These are phyloP conservation scores for Cladorrhinum samala DNA, from an alignment of 495 filamentous ascomycete genomes.

Conservation along the genomic window DNA sequence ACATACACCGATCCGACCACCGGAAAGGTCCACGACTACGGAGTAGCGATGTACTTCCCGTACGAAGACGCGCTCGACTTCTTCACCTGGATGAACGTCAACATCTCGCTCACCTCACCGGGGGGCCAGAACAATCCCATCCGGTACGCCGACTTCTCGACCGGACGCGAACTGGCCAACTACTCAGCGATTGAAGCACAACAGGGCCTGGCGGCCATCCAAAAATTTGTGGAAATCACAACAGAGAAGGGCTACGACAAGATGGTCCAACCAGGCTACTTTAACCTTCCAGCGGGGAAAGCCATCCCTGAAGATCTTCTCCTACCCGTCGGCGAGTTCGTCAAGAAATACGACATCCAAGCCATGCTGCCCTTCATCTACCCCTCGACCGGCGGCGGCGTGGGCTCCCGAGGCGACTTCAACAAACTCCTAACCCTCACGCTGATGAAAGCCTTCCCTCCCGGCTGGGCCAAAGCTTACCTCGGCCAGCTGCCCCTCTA, in stretches of 20 bases:
- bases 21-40: constrained; percentile 29
- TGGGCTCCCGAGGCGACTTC: constrained; percentile 28
- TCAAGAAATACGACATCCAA: constrained; percentile 35
- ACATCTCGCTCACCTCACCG: constrained; percentile 10
- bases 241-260: constrained; percentile 27
- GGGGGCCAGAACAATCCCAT: constrained; percentile 10
- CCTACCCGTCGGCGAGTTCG: constrained; percentile 35
- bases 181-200: background rate
- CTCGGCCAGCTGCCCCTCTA: constrained; percentile 13
- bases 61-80: constrained; percentile 17
- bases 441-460: constrained; percentile 31
- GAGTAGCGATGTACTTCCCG: constrained; percentile 24
- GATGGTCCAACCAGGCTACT: constrained; percentile 29
- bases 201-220: constrained; percentile 16
- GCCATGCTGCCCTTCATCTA: constrained; percentile 27
- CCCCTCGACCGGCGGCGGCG: constrained; percentile 20
- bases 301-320: constrained; percentile 39
- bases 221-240: constrained; percentile 29
- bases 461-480: constrained; percentile 26
- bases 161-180: constrained; percentile 19
- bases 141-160: constrained; percentile 33
- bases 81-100: constrained; percentile 28
- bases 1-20: constrained; percentile 30
- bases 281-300: constrained; percentile 27
- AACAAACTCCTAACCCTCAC: constrained; percentile 30